A percentile compares a stretch with the other conserved stretches of the same genome.
Conservation (phyloP, 306 rosid genomes). For the Abrus pulchellus region DNA sequence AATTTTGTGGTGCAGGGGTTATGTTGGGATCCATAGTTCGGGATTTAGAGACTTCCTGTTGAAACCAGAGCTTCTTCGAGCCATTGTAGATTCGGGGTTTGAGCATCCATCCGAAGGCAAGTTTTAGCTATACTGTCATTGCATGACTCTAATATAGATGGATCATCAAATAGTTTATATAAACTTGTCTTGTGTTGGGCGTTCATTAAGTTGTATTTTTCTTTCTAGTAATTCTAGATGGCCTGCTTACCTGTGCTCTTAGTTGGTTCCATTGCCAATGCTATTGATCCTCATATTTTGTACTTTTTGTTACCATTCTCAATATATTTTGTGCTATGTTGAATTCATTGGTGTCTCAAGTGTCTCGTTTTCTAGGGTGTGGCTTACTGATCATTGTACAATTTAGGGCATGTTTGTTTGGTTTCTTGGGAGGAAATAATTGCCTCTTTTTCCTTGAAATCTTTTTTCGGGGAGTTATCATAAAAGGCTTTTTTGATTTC, state of each 20-base stretch:
- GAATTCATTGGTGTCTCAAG: not conserved
- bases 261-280: not conserved
- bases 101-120: slow-evolving; percentile 94
- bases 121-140: slow-evolving; percentile 32
- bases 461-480: not conserved
- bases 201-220: not conserved
- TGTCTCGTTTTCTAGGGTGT: not conserved
- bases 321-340: slow-evolving; percentile 5
- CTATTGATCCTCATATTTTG: slow-evolving; percentile 22
- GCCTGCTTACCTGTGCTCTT: not conserved
- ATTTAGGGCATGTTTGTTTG: not conserved
- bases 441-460: not conserved
- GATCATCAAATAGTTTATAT: not conserved
- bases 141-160: not conserved
- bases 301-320: slow-evolving; percentile 14
- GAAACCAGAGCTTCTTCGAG: slow-evolving; percentile 88
- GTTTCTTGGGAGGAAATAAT: not conserved
- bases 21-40: slow-evolving; percentile 86
- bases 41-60: slow-evolving; percentile 84
- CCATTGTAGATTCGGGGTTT: slow-evolving; percentile 84
- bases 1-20: slow-evolving; percentile 67
- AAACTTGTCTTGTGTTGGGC: not conserved
- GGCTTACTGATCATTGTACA: slow-evolving; percentile 26
- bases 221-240: not conserved
- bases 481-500: not conserved